A percentile compares a stretch with the other conserved stretches of the same genome.
Evolutionary conservation across 768 basidiomycete species (phyloP).

Genomic region (Rhodosporidiobolus sp.): DNA sequence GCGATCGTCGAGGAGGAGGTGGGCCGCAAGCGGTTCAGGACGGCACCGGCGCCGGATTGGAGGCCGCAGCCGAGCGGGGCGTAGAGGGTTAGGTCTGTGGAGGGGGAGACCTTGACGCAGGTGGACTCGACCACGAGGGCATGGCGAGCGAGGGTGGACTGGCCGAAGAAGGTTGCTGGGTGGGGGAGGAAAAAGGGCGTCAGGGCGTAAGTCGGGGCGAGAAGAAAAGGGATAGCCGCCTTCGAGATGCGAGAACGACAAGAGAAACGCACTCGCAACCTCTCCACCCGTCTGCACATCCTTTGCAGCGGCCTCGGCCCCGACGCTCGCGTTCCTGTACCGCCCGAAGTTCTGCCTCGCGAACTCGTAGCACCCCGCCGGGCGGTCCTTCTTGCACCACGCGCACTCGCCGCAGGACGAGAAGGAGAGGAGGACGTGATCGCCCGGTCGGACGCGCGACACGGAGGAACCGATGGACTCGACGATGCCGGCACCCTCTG

Average conservation of each 20-base stretch:
- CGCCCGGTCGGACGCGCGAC: slow-evolving; percentile 7
- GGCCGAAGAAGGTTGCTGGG: slow-evolving; percentile 44
- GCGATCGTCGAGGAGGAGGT: slow-evolving; percentile 2
- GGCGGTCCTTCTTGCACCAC: slow-evolving; percentile 9
- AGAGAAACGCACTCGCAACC: not conserved
- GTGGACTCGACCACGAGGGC: slow-evolving; percentile 38
- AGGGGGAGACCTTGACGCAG: slow-evolving; percentile 27
- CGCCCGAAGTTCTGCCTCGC: slow-evolving; percentile 35
- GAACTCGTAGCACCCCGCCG: slow-evolving; percentile 14
- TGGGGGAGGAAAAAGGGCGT: not conserved
- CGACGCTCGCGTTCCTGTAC: not conserved
- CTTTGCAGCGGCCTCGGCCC: not conserved
- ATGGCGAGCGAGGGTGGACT: slow-evolving; percentile 39
- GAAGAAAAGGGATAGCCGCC: too few relatives aligned
- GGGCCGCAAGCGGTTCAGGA: slow-evolving; percentile 36
- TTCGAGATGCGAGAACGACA: too few relatives aligned
- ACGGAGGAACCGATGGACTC: slow-evolving; percentile 16
- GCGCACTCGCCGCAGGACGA: slow-evolving; percentile 29
- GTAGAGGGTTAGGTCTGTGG: slow-evolving; percentile 24
- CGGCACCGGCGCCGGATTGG: slow-evolving; percentile 37
- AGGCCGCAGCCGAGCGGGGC: slow-evolving; percentile 42
- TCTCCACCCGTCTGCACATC: not conserved
- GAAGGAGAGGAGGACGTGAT: slow-evolving; percentile 34
- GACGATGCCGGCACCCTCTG: slow-evolving; percentile 29
- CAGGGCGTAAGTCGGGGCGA: too few relatives aligned